Evolutionary conservation across 2,329 filamentous ascomycete genomes (phyloP).

Genomic region (Pestalotiopsis sp.): DNA sequence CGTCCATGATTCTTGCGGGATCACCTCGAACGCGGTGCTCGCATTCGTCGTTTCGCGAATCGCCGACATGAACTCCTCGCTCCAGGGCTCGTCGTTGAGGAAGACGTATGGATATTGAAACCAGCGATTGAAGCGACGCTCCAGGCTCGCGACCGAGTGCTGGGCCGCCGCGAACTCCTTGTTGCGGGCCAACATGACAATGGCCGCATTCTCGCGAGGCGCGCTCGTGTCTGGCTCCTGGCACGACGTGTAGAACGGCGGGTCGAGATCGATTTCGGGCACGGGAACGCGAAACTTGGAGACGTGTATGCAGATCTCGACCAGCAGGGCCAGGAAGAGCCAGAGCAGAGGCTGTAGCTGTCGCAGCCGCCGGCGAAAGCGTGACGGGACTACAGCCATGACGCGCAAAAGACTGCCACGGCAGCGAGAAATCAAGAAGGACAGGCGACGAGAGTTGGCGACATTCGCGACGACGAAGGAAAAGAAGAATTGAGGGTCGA

Average conservation of each 20-base stretch:
- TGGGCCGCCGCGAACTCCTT: constrained; percentile 41
- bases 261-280: constrained; percentile 38
- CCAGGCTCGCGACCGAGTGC: constrained; percentile 40
- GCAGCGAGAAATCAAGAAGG: background rate
- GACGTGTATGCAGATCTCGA: constrained; percentile 38
- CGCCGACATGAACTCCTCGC: constrained; percentile 37
- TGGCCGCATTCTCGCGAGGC: constrained; percentile 43
- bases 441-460: background rate
- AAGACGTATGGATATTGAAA: constrained; percentile 50
- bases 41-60: constrained; percentile 39
- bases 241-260: constrained; percentile 41
- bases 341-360: constrained; percentile 6
- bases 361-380: constrained; percentile 1
- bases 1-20: constrained; percentile 41
- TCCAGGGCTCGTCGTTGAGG: constrained; percentile 47
- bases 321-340: constrained; percentile 30
- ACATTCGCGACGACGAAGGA: background rate
- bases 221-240: constrained; percentile 38
- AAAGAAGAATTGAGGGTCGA: background rate
- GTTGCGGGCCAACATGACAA: constrained; percentile 51
- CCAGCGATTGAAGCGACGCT: constrained; percentile 48
- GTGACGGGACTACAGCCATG: background rate
- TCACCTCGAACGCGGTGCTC: constrained; percentile 42
- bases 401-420: background rate
- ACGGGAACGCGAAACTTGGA: constrained; percentile 35